These are phyloP conservation scores for Solanum appendiculatum DNA, from an alignment of 257 asterid genomes.

Conservation along the genomic window DNA sequence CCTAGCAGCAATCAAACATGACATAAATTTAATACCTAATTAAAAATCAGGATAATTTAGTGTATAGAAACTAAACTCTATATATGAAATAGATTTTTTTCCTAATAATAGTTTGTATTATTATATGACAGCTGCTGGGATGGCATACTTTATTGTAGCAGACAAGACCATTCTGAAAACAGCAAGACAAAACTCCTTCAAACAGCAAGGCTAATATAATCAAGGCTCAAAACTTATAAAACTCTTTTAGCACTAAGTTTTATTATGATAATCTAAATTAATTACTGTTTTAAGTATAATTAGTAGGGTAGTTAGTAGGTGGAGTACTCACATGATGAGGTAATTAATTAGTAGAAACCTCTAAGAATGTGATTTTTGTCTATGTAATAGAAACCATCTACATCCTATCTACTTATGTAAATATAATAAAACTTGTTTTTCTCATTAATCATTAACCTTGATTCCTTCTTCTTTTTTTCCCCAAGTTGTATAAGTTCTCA, in stretches of 20 bases:
- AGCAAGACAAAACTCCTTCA: conserved; percentile 70
- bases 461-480: rapidly evolving
- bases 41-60: not conserved
- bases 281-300: not conserved
- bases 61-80: not conserved
- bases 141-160: conserved; percentile 88
- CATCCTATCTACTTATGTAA: not conserved
- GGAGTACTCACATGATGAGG: not conserved
- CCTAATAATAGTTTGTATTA: not conserved
- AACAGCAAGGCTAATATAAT: not conserved
- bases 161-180: conserved; percentile 76
- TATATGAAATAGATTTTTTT: not conserved
- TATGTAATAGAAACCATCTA: not conserved
- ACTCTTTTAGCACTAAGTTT: not conserved
- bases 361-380: not conserved
- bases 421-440: not conserved
- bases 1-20: not conserved
- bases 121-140: conserved; percentile 42
- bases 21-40: not conserved
- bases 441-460: not conserved
- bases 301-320: not conserved
- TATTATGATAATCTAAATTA: not conserved
- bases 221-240: not conserved
- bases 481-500: too few species aligned
- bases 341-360: not conserved